Evolutionary conservation across 2,329 filamentous ascomycete species (phyloP).

Genomic region (Colletotrichum echinochloae): DNA sequence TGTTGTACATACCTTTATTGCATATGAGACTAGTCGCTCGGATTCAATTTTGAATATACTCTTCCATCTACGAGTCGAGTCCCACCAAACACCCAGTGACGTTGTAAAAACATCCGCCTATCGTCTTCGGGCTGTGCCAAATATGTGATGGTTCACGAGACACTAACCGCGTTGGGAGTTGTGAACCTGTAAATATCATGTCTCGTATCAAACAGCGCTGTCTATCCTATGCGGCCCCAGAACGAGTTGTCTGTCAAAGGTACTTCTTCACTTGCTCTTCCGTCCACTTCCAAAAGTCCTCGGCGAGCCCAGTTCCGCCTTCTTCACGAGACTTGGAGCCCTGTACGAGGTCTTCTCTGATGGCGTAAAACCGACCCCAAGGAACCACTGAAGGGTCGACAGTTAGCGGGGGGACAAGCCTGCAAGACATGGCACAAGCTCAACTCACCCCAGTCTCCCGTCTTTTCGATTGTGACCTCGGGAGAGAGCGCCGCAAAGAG

Average conservation of each 20-base stretch:
- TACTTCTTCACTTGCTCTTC: slow-evolving; percentile 51
- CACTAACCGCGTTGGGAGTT: background rate
- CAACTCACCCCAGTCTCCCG: slow-evolving; percentile 48
- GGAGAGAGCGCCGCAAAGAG: slow-evolving; percentile 60
- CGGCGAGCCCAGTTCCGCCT: slow-evolving; percentile 52
- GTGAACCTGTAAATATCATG: too few relatives aligned
- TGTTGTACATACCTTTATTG: slow-evolving; percentile 35
- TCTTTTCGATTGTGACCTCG: slow-evolving; percentile 54
- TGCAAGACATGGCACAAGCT: background rate
- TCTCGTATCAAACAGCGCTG: background rate
- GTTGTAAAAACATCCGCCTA: background rate
- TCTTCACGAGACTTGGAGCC: slow-evolving; percentile 50
- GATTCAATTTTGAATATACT: slow-evolving; percentile 32
- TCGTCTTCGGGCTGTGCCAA: background rate
- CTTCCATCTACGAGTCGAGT: slow-evolving; percentile 20
- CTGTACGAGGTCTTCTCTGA: slow-evolving; percentile 47
- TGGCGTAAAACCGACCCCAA: slow-evolving; percentile 52
- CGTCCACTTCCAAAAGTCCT: slow-evolving; percentile 57
- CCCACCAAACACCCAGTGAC: background rate
- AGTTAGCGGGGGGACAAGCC: slow-evolving; percentile 1
- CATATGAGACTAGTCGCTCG: slow-evolving; percentile 28
- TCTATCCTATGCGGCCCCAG: background rate
- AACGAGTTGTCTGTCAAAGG: background rate
- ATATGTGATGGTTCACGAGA: background rate
- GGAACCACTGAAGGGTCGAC: slow-evolving; percentile 48